Base-by-base conservation (phyloP, 768 basidiomycete species). In the Tricholomella constricta region DNA sequence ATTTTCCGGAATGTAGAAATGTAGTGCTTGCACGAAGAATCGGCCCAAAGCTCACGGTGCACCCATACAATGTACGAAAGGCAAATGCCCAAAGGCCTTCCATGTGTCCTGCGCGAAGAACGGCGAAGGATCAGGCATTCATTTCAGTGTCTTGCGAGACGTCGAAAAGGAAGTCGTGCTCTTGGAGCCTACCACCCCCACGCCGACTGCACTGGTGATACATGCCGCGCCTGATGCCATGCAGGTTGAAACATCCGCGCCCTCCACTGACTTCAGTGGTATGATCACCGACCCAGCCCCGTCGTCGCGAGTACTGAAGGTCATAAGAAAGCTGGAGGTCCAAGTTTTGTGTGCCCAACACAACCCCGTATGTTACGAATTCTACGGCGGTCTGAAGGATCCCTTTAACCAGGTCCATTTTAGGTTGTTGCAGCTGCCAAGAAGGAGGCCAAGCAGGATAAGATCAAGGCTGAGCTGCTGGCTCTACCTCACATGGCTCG, bases 81-180 rank as follows among this genome's bases (percentile, higher is more conserved):
- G 94, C 40, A 96, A 94, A 72, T 98, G 95, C 62, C 79, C 90
- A 10, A 91, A 89, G 65, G 91, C 95, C 0, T 97, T 93, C 72
- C 96, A 98, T 64, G 88, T 97, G 25, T 88, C 86, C 3, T 99
- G 97, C 67, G 96, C 97, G 0, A 73, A 78, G 36, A 78, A 83
- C 17, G 82, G 84, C 1, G 70, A 68, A 10, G 71, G 72, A 2
- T 65, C 72, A 4, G 82, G 80, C 9, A 78, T 91, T 37, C 72
- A 82, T 20, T 92, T 86, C 61, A 69, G 68, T 1, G 76, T 89
- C 29, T 42, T 86, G n/a, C 73, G 78, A 44, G 87, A 89, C 60
- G 81, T 91, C 0, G 87, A 91, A 70, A 91, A 91, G 71, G 88
- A 92, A 58, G 89, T 93, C 4, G 79, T 92, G 12, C 68, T 91